Percentiles rank a stretch among this genome's conserved stretches.
These are phyloP conservation scores for Neospermospora avenae DNA, from an alignment of 2,329 filamentous ascomycete genomes.

Conservation along the genomic window DNA sequence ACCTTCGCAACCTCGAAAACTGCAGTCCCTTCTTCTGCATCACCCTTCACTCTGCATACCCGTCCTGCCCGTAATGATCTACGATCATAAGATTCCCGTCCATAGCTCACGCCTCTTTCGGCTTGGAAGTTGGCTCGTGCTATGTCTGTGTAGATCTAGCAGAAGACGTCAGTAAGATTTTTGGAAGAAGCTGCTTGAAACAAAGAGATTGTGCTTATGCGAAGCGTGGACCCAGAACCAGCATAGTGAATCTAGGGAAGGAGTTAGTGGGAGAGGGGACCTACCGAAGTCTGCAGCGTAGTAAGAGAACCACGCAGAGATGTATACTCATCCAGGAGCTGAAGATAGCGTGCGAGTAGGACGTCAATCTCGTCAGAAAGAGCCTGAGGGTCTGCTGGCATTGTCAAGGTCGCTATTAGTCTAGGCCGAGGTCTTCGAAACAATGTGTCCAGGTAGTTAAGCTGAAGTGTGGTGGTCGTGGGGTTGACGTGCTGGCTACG, in stretches of 20 bases:
- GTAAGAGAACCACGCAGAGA: conserved; percentile 53
- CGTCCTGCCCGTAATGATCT: conserved; percentile 61
- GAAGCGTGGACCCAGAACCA: too few relatives aligned
- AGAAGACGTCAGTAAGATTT: neutral
- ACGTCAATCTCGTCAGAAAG: conserved; percentile 49
- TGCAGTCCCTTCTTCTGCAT: conserved; percentile 9
- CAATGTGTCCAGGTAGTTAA: neutral
- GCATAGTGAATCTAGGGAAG: too few relatives aligned
- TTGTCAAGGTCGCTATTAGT: neutral
- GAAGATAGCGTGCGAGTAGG: conserved; percentile 63
- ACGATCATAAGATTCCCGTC: conserved; percentile 68
- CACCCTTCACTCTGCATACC: conserved; percentile 38
- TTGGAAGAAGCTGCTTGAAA: too few relatives aligned
- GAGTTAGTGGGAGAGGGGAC: conserved; percentile 1
- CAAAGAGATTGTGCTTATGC: too few relatives aligned
- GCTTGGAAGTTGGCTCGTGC: conserved; percentile 74
- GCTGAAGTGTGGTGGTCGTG: neutral
- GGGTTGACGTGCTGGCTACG: neutral
- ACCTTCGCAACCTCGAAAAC: conserved; percentile 35
- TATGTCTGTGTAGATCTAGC: conserved; percentile 39
- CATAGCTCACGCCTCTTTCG: conserved; percentile 61
- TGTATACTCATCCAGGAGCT: conserved; percentile 65
- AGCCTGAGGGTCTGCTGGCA: conserved; percentile 9
- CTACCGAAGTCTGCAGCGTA: conserved; percentile 50
- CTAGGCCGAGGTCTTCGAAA: neutral